Evolutionary conservation across 768 basidiomycete genomes (phyloP), one percentile per base, ranked within the genome.

Genomic region (Macrolepiota dolichaula): DNA sequence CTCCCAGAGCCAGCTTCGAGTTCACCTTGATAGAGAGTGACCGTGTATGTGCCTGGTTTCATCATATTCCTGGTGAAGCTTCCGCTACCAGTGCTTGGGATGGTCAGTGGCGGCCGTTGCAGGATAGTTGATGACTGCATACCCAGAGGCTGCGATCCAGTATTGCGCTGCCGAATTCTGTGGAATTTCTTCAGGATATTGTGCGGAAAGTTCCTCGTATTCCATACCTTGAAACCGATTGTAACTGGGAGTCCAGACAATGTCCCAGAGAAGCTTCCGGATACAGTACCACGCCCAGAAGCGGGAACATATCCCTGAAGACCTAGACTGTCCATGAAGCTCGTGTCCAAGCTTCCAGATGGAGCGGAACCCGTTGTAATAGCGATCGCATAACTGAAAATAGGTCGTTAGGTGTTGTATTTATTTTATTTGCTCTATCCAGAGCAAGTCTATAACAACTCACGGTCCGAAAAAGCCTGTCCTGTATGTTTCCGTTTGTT

Each of bases 31-130:
- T 71, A 81, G 22, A 82, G 68, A 10, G 78, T 79, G 12, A 72
- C 75, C 11, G 76, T 76, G 64, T 81, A 82, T 37, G 78, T 80
- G 5, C 81, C 80, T 12, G 80, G 79, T 62, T 81, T 81, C 76
- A 81, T 78, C 66, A 72, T 63, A 9, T 75, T 77, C 17, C 77
- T 74, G 11, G 73, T 75, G 71, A 79, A 81, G 27, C 72, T 69
- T 47, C 78, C 79, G 51, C 77, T 74, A 57, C 22, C 62, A 32
- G 49, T 29, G 27, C 55, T 54, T 22, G 22, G 6, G 27, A 17
- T 10, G 5, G 37, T 51, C 54, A 42, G 9, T 49, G 42, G 50
- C 12, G 24, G 25, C 29, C 7, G 57, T 55, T 19, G 49, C 42
- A 47, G 12, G 22, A 32, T 29, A 25, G 24, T 42, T 3, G n/a